phyloP scores from a whole-genome alignment of 1,284 basidiomycete genomes.

The Vanrija pseudolonga region DNA sequence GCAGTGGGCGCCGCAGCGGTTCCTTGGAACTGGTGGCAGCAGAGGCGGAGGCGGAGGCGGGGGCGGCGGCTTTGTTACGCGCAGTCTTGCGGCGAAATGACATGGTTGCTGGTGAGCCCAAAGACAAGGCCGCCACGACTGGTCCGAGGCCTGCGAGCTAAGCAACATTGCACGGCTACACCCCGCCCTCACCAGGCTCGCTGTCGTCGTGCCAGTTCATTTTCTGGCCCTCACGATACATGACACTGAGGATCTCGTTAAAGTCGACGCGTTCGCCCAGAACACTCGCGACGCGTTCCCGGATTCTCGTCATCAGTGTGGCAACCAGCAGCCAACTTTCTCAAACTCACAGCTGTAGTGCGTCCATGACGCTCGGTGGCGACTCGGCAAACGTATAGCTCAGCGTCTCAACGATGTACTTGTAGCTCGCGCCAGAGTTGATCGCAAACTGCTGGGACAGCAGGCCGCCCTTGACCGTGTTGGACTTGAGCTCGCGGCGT shows the following conservation, averaged over 20 bases:
- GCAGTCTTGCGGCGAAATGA: constrained; percentile 31
- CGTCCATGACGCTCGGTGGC: constrained; percentile 30
- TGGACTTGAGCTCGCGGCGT: constrained; percentile 26
- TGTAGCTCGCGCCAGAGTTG: constrained; percentile 43
- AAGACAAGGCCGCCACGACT: constrained; percentile 36
- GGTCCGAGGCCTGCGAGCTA: constrained; percentile 33
- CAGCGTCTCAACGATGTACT: constrained; percentile 41
- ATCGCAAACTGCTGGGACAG: constrained; percentile 45
- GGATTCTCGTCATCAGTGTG: constrained; percentile 21
- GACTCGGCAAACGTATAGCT: constrained; percentile 35
- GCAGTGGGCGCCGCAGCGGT: too few species aligned
- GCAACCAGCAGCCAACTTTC: background rate
- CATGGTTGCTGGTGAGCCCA: constrained; percentile 37
- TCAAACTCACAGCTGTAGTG: constrained; percentile 30
- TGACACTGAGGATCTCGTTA: constrained; percentile 43
- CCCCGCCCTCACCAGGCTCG: constrained; percentile 28
- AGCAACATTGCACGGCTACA: background rate
- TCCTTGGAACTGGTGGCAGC: background rate
- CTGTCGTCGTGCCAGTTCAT: constrained; percentile 49
- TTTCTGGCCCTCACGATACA: constrained; percentile 46
- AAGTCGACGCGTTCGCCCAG: constrained; percentile 24
- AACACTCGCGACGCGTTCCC: constrained; percentile 12
- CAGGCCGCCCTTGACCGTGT: constrained; percentile 18
- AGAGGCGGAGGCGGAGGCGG: too few species aligned
- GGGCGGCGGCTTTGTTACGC: background rate